Base-by-base conservation (phyloP, 1,139 yeast species). In the Nakaseomyces bracarensis region DNA sequence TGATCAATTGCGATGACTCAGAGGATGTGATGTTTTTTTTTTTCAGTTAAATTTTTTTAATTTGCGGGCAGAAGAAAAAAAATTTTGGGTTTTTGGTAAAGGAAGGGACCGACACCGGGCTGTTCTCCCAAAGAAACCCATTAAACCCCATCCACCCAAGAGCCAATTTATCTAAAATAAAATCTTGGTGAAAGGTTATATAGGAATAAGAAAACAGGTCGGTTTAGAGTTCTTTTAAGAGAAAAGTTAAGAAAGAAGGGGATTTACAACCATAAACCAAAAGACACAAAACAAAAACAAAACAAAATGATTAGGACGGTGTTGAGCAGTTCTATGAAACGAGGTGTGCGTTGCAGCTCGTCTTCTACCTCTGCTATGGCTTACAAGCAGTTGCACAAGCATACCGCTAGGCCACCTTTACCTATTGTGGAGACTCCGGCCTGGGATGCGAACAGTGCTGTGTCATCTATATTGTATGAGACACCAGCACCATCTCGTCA, bases 391-490 rank as follows among this genome's bases (percentile, higher is more conserved):
- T 71, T 89, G 52, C 96, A 87, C 65, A 77, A 84, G 58, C 84
- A 86, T 63, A 83, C 80, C 56, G 78, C 77, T 57, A 79, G 91
- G 63, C 97, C 97, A 31, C 84, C 95, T 35, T 74, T 91, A 53
- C 98, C 98, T 45, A 83, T 94, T n/a, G 72, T 89, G 53, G 96
- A 87, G 51, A 80, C 96, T 15, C 97, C 97, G 47, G 77, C 77
- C 58, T 86, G 97, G 95, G 82, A 94, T 26, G 94, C 96, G 22
- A 85, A 85, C 54, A 85, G 95, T 33, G 98, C 97, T 8, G 96
- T 91, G 40, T 83, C 95, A 9, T 86, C 96, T 14, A 91, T 91
- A 52, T 71, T 91, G 52, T 91, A 89, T 66, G 97, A 91, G 65
- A 86, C 96, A 4, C 98, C 98, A 45, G 68, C 78, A 20, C 82